Percentiles rank a stretch among this genome's conserved stretches.
phyloP scores from a whole-genome alignment of 305 asterid species.

The Fraxinus velutina region DNA sequence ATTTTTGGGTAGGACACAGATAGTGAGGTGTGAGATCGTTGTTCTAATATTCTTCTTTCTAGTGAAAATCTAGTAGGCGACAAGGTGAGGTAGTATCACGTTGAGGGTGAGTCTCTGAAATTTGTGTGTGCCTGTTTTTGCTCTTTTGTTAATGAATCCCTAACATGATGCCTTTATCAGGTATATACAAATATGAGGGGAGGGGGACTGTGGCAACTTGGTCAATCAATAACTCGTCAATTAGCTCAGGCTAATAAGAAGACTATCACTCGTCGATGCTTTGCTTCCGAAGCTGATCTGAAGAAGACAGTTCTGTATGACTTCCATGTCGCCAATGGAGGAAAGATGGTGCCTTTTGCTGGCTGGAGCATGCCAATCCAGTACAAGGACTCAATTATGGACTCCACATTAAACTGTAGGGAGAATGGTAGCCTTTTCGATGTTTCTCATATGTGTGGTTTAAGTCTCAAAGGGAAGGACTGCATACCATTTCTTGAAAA shows the following conservation, averaged over 20 bases:
- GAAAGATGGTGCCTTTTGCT: slow-evolving; percentile 96
- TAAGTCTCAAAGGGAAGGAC: slow-evolving; percentile 93
- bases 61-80: not conserved
- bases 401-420: slow-evolving; percentile 89
- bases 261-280: slow-evolving; percentile 62
- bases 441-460: slow-evolving; percentile 96
- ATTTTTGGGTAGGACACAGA: not conserved
- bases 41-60: not conserved
- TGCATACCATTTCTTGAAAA: slow-evolving; percentile 79
- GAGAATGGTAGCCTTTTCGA: slow-evolving; percentile 91
- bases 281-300: slow-evolving; percentile 85
- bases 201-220: slow-evolving; percentile 93
- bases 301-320: slow-evolving; percentile 87
- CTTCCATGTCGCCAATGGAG: slow-evolving; percentile 89
- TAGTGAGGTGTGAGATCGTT: not conserved
- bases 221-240: slow-evolving; percentile 83
- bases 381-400: slow-evolving; percentile 97
- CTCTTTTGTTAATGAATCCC: not conserved
- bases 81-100: not conserved
- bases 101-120: not conserved
- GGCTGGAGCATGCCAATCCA: slow-evolving; percentile 99
- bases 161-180: slow-evolving; percentile 18
- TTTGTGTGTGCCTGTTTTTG: not conserved
- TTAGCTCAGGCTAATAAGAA: slow-evolving; percentile 68
- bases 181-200: slow-evolving; percentile 70